A percentile compares a stretch with the other conserved stretches of the same genome.
Evolutionary conservation across 805 yeast species (phyloP).

Genomic region (Candida lessepsii): DNA sequence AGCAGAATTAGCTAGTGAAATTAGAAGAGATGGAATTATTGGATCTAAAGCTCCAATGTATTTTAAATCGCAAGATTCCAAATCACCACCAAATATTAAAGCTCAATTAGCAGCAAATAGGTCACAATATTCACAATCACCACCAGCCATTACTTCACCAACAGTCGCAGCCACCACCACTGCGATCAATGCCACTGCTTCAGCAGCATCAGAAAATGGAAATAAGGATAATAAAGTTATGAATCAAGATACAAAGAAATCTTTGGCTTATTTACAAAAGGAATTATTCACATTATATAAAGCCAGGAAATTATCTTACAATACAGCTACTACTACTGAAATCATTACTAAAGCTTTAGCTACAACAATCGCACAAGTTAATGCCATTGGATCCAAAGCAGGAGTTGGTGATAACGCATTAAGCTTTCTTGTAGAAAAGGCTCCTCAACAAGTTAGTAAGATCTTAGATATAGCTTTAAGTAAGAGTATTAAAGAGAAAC

Average conservation of each 20-base stretch:
- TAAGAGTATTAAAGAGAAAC: slow-evolving; percentile 60
- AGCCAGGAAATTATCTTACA: slow-evolving; percentile 65
- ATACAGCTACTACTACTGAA: slow-evolving; percentile 79
- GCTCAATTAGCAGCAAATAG: slow-evolving; percentile 50
- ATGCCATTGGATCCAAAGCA: slow-evolving; percentile 81
- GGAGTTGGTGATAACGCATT: slow-evolving; percentile 79
- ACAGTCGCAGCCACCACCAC: slow-evolving; percentile 7
- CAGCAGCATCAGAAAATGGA: neutral
- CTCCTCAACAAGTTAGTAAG: slow-evolving; percentile 76
- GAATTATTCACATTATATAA: slow-evolving; percentile 80
- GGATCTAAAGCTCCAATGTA: slow-evolving; percentile 33
- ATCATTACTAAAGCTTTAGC: slow-evolving; percentile 89
- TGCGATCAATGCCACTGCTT: slow-evolving; percentile 5
- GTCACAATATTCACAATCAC: slow-evolving; percentile 22
- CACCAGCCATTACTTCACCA: slow-evolving; percentile 15
- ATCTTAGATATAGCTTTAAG: slow-evolving; percentile 78
- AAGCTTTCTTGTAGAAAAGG: slow-evolving; percentile 73
- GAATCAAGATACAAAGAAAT: slow-evolving; percentile 64
- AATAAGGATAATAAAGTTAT: slow-evolving; percentile 21
- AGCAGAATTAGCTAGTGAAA: slow-evolving; percentile 44
- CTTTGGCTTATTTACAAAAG: slow-evolving; percentile 80
- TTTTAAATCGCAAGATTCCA: slow-evolving; percentile 26
- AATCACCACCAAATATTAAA: slow-evolving; percentile 29
- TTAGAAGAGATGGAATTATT: slow-evolving; percentile 29
- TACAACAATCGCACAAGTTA: slow-evolving; percentile 86